Conservation (phyloP, 1,284 basidiomycete species). For the Tilletiaria anomala region DNA sequence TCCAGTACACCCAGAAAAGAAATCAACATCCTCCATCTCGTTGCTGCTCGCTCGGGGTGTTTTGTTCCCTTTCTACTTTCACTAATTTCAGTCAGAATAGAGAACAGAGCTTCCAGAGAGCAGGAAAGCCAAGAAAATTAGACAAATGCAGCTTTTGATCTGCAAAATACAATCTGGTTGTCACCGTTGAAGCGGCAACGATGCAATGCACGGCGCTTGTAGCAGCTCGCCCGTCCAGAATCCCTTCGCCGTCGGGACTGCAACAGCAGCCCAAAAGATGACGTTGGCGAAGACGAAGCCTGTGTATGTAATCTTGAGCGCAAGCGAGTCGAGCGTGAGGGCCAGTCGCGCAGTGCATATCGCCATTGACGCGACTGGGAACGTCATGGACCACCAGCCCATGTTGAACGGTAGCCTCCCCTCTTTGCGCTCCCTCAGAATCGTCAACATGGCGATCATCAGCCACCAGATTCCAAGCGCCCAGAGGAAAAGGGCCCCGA, state of each 20-base stretch:
- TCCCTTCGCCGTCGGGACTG: slow-evolving; percentile 20
- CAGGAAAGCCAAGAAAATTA: too few species aligned
- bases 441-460: slow-evolving; percentile 14
- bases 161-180: too few species aligned
- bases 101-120: too few species aligned
- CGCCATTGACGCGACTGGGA: slow-evolving; percentile 18
- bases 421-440: slow-evolving; percentile 12
- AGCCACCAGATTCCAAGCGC: slow-evolving; percentile 27
- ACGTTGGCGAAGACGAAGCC: slow-evolving; percentile 14
- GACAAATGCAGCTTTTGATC: too few species aligned
- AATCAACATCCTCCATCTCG: too few species aligned
- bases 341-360: slow-evolving; percentile 19
- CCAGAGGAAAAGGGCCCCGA: slow-evolving; percentile 21
- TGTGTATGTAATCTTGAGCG: slow-evolving; percentile 23
- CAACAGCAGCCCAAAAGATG: slow-evolving; percentile 15
- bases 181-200: slow-evolving; percentile 16
- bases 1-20: too few species aligned
- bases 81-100: too few species aligned
- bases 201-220: slow-evolving; percentile 26
- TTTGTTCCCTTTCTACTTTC: too few species aligned
- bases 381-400: slow-evolving; percentile 24
- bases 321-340: slow-evolving; percentile 16
- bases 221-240: slow-evolving; percentile 19
- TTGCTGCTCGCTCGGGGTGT: too few species aligned
- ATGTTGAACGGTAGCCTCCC: slow-evolving; percentile 23